phyloP scores from a whole-genome alignment of 2,329 filamentous ascomycete genomes.

The Lachnellula occidentalis region DNA sequence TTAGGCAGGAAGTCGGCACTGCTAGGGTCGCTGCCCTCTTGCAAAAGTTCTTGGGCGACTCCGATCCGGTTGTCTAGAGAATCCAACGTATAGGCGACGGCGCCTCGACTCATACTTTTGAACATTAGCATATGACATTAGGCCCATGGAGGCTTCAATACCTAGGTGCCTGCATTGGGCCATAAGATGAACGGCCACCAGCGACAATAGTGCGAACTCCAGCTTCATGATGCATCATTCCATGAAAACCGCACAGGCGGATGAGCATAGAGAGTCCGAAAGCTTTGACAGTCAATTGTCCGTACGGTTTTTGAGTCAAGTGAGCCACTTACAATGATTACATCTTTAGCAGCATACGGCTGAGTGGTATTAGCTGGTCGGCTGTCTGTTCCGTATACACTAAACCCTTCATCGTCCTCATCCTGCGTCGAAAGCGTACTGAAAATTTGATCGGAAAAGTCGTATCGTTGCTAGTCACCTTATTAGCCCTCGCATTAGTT shows the following conservation, averaged over 20 bases:
- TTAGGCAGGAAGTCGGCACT: constrained; percentile 21
- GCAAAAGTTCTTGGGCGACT: constrained; percentile 22
- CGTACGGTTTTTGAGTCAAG: not conserved
- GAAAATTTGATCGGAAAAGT: constrained; percentile 18
- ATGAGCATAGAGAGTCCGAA: constrained; percentile 53
- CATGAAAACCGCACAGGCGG: constrained; percentile 51
- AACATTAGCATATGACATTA: not conserved
- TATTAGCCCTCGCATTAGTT: not conserved
- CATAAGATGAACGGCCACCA: constrained; percentile 43
- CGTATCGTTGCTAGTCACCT: constrained; percentile 22
- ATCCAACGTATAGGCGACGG: constrained; percentile 31
- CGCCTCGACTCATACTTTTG: constrained; percentile 48
- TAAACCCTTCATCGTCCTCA: constrained; percentile 17
- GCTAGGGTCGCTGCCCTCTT: constrained; percentile 8
- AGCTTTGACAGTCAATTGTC: constrained; percentile 30
- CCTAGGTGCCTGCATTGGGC: constrained; percentile 45
- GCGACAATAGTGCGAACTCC: constrained; percentile 48
- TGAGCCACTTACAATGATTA: constrained; percentile 32
- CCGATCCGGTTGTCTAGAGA: constrained; percentile 18
- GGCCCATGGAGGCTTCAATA: not conserved
- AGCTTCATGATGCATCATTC: constrained; percentile 49
- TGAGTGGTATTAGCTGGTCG: constrained; percentile 13
- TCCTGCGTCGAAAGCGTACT: constrained; percentile 28
- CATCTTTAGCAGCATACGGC: constrained; percentile 36
- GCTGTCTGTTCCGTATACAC: constrained; percentile 27